Conservation (phyloP, 208 protist species). For the Novymonas esmeraldas region DNA sequence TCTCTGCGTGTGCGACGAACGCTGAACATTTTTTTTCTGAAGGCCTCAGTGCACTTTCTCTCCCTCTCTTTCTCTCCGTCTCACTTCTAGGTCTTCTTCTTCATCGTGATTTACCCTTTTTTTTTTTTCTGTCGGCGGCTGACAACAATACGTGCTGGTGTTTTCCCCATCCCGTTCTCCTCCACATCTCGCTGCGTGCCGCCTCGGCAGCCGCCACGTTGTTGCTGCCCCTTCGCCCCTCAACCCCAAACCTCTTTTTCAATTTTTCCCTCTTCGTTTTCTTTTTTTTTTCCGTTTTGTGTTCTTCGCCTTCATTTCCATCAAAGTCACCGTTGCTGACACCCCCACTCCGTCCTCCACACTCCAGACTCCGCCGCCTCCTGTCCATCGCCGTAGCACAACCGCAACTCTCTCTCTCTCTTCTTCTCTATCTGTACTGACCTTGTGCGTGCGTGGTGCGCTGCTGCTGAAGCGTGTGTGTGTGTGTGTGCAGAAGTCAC, state of each 20-base stretch:
- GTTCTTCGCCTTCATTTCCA: not conserved
- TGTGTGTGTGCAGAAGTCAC: not conserved
- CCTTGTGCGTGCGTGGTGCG: too few species aligned
- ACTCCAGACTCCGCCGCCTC: not conserved
- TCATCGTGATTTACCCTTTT: too few species aligned
- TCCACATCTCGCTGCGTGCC: not conserved
- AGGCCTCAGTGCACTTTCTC: too few species aligned
- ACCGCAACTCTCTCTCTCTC: not conserved
- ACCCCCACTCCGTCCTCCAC: not conserved
- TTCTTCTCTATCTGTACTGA: too few species aligned
- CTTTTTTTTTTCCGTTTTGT: constrained; percentile 14
- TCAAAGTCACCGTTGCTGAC: too few species aligned
- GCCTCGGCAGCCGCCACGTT: too few species aligned
- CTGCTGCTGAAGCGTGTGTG: not conserved
- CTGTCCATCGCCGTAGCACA: not conserved
- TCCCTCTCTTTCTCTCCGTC: too few species aligned
- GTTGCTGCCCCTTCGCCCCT: not conserved
- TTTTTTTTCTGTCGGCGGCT: too few species aligned
- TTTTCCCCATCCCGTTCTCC: not conserved
- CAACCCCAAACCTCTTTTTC: not conserved
- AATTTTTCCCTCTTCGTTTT: constrained; percentile 13
- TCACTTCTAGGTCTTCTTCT: too few species aligned
- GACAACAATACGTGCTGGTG: too few species aligned
- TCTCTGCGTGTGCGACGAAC: too few species aligned
- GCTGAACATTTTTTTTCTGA: too few species aligned